Base-by-base conservation (phyloP, 139 green algal species). In the Eudorina sp. region DNA sequence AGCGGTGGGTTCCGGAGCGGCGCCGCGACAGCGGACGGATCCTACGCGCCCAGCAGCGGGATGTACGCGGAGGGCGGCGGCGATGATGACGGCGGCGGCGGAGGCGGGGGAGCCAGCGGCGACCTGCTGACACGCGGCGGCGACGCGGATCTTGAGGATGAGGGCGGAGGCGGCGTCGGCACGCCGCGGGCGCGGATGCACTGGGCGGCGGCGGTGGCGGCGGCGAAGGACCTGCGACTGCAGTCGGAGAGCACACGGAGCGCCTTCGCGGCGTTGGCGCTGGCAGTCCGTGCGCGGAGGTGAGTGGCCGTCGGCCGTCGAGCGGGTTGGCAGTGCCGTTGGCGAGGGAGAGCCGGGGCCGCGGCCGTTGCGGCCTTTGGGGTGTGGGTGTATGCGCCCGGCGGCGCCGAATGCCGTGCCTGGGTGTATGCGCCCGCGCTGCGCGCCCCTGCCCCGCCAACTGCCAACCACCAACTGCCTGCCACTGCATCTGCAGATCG, bases 221-320 rank as follows among this genome's bases (percentile, higher is more conserved):
- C 48, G 29, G 60, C 80, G 9, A 34, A 76, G 34, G 41, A 76
- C 27, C 41, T 86, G 80, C 27, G 40, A 7, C 46, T 85, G 3
- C 25, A 74, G 0, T 31, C 48, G 6, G 80, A 86, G 27, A 86
- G 43, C 80, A 76, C 60, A 0, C 58, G 60, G 53, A 76, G 14
- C 21, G 80, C 80, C 40, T 86, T 86, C 23, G 58, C 80, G 41
- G 80, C 80, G 16, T 25, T 86, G 60, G 80, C 70, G 6, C 76
- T 86, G 80, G 80, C 80, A 40, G 80, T 60, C 1, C 43, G 80
- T 4, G 80, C 80, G 6, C 60, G 80, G 5, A 62, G 80, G 80
- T 86, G 31, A 46, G 75, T 16, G 31, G n/a, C n/a, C 6, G 55
- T 66, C 55, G 55, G 55, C 29, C 6, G 55, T 7, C 29, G 27